A percentile compares a stretch with the other conserved stretches of the same genome.
phyloP scores from a whole-genome alignment of 2,329 filamentous ascomycete genomes.

The Drechmeria coniospora region DNA sequence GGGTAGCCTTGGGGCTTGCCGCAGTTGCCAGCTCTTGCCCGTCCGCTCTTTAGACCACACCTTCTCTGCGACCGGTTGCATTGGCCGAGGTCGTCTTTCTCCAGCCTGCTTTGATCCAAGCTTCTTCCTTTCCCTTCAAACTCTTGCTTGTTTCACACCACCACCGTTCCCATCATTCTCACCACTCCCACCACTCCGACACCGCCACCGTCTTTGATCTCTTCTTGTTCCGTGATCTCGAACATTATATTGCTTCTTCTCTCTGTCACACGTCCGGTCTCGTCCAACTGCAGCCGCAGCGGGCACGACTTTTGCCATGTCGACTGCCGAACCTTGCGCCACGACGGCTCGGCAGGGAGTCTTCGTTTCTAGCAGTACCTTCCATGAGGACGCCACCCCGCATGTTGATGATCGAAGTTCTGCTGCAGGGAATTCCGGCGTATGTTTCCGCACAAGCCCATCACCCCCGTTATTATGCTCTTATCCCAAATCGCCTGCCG shows the following conservation, averaged over 20 bases:
- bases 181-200: constrained; percentile 5
- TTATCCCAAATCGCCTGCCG: too few species aligned
- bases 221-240: constrained; percentile 13
- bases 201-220: constrained; percentile 14
- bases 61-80: constrained; percentile 2
- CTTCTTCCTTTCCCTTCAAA: constrained; percentile 4
- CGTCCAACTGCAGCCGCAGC: constrained; percentile 1
- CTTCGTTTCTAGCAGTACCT: constrained; percentile 4
- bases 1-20: constrained; percentile 4
- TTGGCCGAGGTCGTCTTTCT: neutral
- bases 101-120: neutral
- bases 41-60: constrained; percentile 4
- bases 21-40: constrained; percentile 13
- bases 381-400: constrained; percentile 9
- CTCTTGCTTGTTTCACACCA: constrained; percentile 8
- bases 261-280: neutral
- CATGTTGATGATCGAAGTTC: constrained; percentile 5
- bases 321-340: constrained; percentile 11
- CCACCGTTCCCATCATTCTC: constrained; percentile 7
- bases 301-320: constrained; percentile 11
- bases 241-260: constrained; percentile 9
- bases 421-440: constrained; percentile 5
- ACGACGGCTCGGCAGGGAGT: constrained; percentile 13
- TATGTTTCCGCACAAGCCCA: constrained; percentile 5
- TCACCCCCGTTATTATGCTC: neutral